phyloP scores from a whole-genome alignment of 83 land plant species.

The Thuja plicata region DNA sequence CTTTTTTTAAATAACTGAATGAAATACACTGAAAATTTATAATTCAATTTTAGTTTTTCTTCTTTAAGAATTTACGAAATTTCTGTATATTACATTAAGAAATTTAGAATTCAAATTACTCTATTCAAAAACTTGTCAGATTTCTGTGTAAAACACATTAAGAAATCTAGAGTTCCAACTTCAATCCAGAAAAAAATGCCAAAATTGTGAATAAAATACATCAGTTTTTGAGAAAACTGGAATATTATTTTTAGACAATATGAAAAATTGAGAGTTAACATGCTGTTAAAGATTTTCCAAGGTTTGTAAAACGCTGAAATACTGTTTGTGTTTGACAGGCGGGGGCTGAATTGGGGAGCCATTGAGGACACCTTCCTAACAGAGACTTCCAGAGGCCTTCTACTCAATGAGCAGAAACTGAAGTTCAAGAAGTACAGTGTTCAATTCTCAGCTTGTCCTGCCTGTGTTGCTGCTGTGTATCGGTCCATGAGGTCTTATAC shows the following conservation, averaged over 20 bases:
- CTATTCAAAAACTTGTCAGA: neutral
- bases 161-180: neutral
- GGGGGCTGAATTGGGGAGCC: constrained; percentile 63
- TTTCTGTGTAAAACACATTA: neutral
- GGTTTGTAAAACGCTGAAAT: neutral
- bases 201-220: neutral
- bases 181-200: no score
- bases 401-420: constrained; percentile 62
- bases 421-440: constrained; percentile 52
- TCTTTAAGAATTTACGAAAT: neutral
- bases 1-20: neutral
- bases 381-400: constrained; percentile 47
- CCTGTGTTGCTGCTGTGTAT: constrained; percentile 76
- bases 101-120: no score
- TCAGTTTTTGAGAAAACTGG: neutral
- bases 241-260: neutral
- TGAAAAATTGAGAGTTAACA: neutral
- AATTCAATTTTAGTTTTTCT: neutral
- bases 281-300: neutral
- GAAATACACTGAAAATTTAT: neutral
- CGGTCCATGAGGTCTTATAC: constrained; percentile 81
- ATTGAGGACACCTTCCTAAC: constrained; percentile 66
- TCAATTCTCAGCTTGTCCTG: constrained; percentile 54
- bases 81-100: no score
- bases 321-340: neutral